Conservation (phyloP, 768 basidiomycete genomes). For the Brasilioporus rufonigricans region DNA sequence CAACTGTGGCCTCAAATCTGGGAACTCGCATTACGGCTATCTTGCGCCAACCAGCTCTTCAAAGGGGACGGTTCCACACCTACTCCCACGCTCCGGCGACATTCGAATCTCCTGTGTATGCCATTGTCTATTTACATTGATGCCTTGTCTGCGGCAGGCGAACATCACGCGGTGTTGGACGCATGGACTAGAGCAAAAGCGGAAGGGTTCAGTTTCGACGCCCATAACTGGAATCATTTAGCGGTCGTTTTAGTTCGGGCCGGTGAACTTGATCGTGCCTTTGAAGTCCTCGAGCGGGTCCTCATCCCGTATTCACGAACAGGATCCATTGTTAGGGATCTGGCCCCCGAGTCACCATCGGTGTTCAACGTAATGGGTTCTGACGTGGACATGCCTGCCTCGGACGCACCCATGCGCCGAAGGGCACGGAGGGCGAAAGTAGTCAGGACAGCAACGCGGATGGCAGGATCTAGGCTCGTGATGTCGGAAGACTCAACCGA, state of each 20-base stretch:
- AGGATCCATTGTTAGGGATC: constrained; percentile 25
- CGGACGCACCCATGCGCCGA: constrained; percentile 32
- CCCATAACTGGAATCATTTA: constrained; percentile 91
- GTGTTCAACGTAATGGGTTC: constrained; percentile 32
- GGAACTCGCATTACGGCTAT: constrained; percentile 48
- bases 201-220: constrained; percentile 74
- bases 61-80: constrained; percentile 14
- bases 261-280: constrained; percentile 79
- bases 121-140: constrained; percentile 85
- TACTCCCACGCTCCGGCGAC: constrained; percentile 24
- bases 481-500: constrained; percentile 35
- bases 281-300: constrained; percentile 77
- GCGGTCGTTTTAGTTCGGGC: constrained; percentile 72
- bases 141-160: constrained; percentile 60
- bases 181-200: constrained; percentile 65
- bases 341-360: constrained; percentile 40
- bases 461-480: constrained; percentile 11
- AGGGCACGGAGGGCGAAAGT: constrained; percentile 24
- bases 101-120: constrained; percentile 61
- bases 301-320: constrained; percentile 57
- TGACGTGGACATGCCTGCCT: constrained; percentile 24
- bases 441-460: constrained; percentile 18
- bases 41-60: constrained; percentile 35
- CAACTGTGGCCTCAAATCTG: constrained; percentile 70
- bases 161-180: constrained; percentile 56